Conservation (phyloP, 129 eudicot genomes). For the Scalesia atractyloides region DNA sequence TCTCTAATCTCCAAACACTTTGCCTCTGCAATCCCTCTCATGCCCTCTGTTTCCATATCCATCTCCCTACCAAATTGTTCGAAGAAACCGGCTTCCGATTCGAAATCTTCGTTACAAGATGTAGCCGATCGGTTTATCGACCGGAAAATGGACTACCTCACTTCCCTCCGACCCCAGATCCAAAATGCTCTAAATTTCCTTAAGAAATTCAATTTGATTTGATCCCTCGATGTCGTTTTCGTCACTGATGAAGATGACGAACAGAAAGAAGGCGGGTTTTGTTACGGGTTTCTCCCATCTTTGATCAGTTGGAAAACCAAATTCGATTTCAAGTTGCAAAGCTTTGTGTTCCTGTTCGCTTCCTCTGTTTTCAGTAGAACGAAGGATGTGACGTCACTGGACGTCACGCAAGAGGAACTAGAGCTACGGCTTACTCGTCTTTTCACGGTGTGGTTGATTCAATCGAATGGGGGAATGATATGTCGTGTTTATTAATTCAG, state of each 20-base stretch:
- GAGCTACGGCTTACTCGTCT: constrained; percentile 35
- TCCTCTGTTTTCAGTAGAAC: constrained; percentile 1
- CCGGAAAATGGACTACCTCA: constrained; percentile 34
- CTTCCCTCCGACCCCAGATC: constrained; percentile 39
- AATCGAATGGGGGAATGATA: constrained; percentile 39
- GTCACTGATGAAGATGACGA: constrained; percentile 29
- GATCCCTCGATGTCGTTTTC: constrained; percentile 29
- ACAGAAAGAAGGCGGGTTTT: constrained; percentile 24
- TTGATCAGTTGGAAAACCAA: constrained; percentile 31
- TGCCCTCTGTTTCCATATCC: constrained; percentile 32
- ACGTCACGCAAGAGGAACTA: constrained; percentile 26
- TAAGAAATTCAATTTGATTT: constrained; percentile 13
- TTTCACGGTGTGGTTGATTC: constrained; percentile 40
- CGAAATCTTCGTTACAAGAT: constrained; percentile 26
- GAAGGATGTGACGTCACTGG: constrained; percentile 9
- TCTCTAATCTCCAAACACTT: constrained; percentile 32
- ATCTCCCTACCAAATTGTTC: constrained; percentile 12
- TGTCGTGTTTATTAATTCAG: constrained; percentile 33
- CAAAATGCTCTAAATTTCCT: constrained; percentile 34
- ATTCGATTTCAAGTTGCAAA: constrained; percentile 38
- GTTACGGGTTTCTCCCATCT: constrained; percentile 34
- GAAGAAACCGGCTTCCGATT: constrained; percentile 19
- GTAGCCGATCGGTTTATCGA: constrained; percentile 36
- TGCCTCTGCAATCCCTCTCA: constrained; percentile 29
- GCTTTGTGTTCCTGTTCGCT: constrained; percentile 36